These are phyloP conservation scores for Tritrichomonas musculus DNA, from an alignment of 208 protist genomes.

Conservation along the genomic window DNA sequence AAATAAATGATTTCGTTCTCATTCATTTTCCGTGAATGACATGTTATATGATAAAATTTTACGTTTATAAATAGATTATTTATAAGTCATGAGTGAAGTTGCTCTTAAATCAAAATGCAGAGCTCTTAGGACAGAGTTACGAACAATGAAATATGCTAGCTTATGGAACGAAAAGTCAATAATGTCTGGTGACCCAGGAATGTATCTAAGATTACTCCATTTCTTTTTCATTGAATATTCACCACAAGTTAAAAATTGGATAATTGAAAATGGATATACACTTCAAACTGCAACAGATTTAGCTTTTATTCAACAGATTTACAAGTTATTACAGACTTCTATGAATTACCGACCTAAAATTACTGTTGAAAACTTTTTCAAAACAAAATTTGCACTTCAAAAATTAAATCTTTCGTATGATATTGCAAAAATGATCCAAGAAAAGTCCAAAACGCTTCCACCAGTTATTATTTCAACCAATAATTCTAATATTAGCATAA, in stretches of 20 bases:
- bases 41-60: too few species aligned
- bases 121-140: not conserved
- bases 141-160: not conserved
- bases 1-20: too few species aligned
- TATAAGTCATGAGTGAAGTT: not conserved
- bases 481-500: not conserved
- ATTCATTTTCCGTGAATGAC: too few species aligned
- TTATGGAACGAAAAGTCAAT: not conserved
- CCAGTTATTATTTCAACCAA: not conserved
- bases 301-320: not conserved
- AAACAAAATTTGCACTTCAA: not conserved
- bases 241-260: not conserved
- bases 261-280: not conserved
- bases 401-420: not conserved
- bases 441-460: not conserved
- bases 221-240: slow-evolving; percentile 13
- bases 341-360: not conserved
- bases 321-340: not conserved
- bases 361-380: slow-evolving; percentile 18
- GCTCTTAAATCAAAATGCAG: not conserved
- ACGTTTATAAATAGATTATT: not conserved
- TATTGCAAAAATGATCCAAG: not conserved
- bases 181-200: not conserved
- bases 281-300: slow-evolving; percentile 18
- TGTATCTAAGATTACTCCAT: not conserved